Evolutionary conservation across 169 alveolate species (phyloP).

Genomic region (Plasmodium relictum): DNA sequence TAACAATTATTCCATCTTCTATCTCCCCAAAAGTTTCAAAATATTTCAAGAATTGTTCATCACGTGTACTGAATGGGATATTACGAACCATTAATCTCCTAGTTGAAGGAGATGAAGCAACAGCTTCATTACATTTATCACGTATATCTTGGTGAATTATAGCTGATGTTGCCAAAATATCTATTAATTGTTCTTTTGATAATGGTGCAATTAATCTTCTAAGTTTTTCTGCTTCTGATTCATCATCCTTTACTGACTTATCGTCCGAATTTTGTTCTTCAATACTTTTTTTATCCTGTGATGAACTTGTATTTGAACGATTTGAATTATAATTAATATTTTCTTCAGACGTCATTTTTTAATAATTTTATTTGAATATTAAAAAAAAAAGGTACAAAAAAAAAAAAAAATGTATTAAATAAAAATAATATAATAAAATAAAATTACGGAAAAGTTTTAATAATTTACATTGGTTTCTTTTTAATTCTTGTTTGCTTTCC

Average conservation of each 20-base stretch:
- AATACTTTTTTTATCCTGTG: slow-evolving; percentile 46
- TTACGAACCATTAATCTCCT: slow-evolving; percentile 85
- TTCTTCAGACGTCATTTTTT: slow-evolving; percentile 56
- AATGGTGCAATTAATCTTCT: slow-evolving; percentile 81
- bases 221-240: slow-evolving; percentile 54
- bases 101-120: slow-evolving; percentile 82
- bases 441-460: not conserved
- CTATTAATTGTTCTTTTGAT: slow-evolving; percentile 86
- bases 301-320: slow-evolving; percentile 25
- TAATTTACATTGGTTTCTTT: too few relatives aligned
- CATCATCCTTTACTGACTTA: slow-evolving; percentile 39
- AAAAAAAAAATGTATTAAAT: too few relatives aligned
- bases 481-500: too few relatives aligned
- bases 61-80: slow-evolving; percentile 84
- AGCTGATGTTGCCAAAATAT: slow-evolving; percentile 82
- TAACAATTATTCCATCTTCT: slow-evolving; percentile 86
- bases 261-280: slow-evolving; percentile 33
- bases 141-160: slow-evolving; percentile 77
- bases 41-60: slow-evolving; percentile 79
- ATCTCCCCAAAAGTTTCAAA: slow-evolving; percentile 83
- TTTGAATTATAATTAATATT: slow-evolving; percentile 32
- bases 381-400: too few relatives aligned
- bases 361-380: slow-evolving; percentile 2
- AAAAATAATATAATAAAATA: too few relatives aligned
- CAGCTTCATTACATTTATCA: slow-evolving; percentile 80